phyloP scores from a whole-genome alignment of 495 filamentous ascomycete genomes.

The Aspergillus ostianus region DNA sequence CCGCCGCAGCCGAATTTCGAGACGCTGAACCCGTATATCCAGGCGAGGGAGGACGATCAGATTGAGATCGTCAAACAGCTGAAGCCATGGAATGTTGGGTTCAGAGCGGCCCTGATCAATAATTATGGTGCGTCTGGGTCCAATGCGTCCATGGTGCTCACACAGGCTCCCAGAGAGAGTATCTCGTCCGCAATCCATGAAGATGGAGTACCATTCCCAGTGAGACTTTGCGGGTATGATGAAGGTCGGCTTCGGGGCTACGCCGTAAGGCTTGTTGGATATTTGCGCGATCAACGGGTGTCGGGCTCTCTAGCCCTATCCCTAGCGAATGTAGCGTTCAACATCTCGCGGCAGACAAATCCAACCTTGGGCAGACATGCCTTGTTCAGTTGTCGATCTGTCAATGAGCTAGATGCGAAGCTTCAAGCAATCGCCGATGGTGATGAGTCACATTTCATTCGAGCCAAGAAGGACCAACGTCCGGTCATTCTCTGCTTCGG shows the following conservation, averaged over 20 bases:
- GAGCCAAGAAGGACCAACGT: conserved; percentile 12
- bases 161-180: conserved; percentile 13
- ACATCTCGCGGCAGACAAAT: conserved; percentile 18
- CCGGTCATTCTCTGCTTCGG: conserved; percentile 55
- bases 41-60: conserved; percentile 27
- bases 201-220: conserved; percentile 8
- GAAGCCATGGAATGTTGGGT: conserved; percentile 31
- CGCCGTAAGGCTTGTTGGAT: conserved; percentile 6
- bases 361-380: conserved; percentile 13
- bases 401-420: conserved; percentile 9
- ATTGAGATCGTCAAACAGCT: conserved; percentile 37
- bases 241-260: conserved; percentile 14
- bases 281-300: background rate
- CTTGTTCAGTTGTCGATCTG: conserved; percentile 11
- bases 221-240: conserved; percentile 17
- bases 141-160: conserved; percentile 40
- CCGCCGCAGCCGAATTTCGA: conserved; percentile 43
- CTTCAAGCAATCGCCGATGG: conserved; percentile 7
- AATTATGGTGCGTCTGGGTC: conserved; percentile 50
- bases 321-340: conserved; percentile 17
- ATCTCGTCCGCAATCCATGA: background rate
- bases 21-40: conserved; percentile 39
- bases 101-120: conserved; percentile 42
- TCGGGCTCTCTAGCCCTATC: conserved; percentile 1
- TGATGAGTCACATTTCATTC: conserved; percentile 4